Conservation (phyloP, 2,329 filamentous ascomycete genomes). For the Microdochium paspali region DNA sequence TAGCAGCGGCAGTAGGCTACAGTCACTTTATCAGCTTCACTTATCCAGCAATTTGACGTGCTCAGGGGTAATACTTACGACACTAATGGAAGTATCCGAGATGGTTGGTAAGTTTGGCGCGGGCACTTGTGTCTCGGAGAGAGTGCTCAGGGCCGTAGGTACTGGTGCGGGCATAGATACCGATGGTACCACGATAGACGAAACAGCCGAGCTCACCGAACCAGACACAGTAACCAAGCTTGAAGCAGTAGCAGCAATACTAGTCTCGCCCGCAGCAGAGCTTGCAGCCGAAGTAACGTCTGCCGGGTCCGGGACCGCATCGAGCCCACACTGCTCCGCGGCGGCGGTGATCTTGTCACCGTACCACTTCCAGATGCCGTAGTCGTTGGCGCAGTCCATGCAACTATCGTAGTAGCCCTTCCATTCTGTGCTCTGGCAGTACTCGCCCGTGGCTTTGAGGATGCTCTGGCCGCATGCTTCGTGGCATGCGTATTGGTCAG, state of each 20-base stretch:
- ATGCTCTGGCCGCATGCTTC: conserved; percentile 16
- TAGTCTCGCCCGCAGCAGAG: not conserved
- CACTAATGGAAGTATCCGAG: no score
- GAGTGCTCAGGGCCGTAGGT: no score
- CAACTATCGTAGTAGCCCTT: conserved; percentile 2
- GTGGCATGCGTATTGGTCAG: not conserved
- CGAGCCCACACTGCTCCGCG: conserved; percentile 23
- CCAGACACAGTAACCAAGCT: no score
- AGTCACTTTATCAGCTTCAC: not conserved
- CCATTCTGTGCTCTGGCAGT: conserved; percentile 13
- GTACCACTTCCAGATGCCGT: conserved; percentile 34
- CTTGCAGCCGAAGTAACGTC: not conserved
- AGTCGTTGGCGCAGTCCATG: conserved; percentile 30
- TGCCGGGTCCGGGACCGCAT: not conserved
- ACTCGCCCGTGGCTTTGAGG: conserved; percentile 11
- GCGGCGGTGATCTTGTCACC: conserved; percentile 24
- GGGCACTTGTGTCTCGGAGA: no score
- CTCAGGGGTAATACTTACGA: no score
- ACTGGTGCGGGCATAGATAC: no score
- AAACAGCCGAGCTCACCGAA: no score
- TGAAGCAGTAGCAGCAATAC: no score
- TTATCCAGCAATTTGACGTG: no score
- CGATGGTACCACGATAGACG: no score
- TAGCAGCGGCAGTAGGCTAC: not conserved
- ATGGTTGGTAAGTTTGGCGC: no score